Percentiles rank a stretch among this genome's conserved stretches.
Evolutionary conservation across 495 filamentous ascomycete genomes (phyloP).

Genomic region (Podospora australis): DNA sequence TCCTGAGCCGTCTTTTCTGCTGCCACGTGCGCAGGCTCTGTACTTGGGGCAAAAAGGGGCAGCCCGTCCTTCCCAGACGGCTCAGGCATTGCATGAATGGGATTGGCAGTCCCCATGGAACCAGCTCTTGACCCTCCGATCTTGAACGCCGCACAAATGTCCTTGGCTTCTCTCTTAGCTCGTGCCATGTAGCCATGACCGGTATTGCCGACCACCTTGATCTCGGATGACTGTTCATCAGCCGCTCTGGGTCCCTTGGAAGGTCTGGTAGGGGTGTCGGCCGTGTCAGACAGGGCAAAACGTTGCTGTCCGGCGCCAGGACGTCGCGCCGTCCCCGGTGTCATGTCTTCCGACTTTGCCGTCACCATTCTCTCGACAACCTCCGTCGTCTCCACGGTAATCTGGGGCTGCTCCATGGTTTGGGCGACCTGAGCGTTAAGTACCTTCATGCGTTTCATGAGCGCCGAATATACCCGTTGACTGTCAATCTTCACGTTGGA

Average conservation of each 20-base stretch:
- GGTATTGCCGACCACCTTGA: neutral
- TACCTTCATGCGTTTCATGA: constrained; percentile 58
- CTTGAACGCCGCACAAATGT: neutral
- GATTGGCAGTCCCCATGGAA: neutral
- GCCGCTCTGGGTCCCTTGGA: neutral
- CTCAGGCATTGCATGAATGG: neutral
- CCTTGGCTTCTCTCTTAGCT: constrained; percentile 3
- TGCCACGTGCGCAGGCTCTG: neutral
- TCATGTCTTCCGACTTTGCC: neutral
- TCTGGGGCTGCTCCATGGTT: neutral
- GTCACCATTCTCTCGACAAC: neutral
- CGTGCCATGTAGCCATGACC: neutral
- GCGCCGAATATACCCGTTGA: constrained; percentile 63
- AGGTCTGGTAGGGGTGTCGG: neutral
- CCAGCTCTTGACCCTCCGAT: neutral
- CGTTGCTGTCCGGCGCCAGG: neutral
- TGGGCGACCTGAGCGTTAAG: constrained; percentile 7
- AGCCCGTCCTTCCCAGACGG: constrained; percentile 6
- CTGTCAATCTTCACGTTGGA: constrained; percentile 43
- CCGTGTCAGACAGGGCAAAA: neutral
- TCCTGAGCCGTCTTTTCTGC: constrained; percentile 9
- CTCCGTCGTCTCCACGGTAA: neutral
- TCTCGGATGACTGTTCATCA: neutral
- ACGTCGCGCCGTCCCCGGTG: neutral
- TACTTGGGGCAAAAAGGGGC: constrained; percentile 1